Percentiles rank a stretch among this genome's conserved stretches.
These are phyloP conservation scores for Hyphodiscus hymeniophilus DNA, from an alignment of 495 filamentous ascomycete species.

Conservation along the genomic window DNA sequence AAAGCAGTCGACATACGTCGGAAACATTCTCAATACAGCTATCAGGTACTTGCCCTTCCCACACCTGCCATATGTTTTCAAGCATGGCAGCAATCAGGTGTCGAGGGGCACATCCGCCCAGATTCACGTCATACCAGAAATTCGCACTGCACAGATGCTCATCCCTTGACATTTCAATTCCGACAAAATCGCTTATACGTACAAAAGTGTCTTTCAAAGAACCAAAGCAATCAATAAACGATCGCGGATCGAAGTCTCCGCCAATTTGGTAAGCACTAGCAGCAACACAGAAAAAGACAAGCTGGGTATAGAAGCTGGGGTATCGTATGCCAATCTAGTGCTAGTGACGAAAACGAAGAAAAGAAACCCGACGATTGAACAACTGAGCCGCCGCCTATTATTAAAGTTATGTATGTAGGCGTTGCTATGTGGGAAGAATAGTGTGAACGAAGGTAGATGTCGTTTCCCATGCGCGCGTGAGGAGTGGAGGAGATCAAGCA, in stretches of 20 bases:
- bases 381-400: slow-evolving; percentile 1
- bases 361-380: neutral
- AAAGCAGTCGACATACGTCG: too few relatives aligned
- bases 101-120: too few relatives aligned
- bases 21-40: too few relatives aligned
- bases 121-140: too few relatives aligned
- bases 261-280: neutral
- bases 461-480: too few relatives aligned
- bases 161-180: neutral
- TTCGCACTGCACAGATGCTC: too few relatives aligned
- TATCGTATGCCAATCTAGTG: slow-evolving; percentile 8
- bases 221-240: neutral
- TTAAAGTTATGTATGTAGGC: neutral
- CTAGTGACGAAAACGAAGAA: neutral
- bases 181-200: neutral
- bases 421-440: neutral
- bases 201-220: neutral
- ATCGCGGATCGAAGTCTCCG: neutral
- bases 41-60: too few relatives aligned
- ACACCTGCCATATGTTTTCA: too few relatives aligned
- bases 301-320: slow-evolving; percentile 3
- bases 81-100: too few relatives aligned
- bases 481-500: neutral
- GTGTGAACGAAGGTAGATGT: neutral
- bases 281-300: slow-evolving; percentile 1